Conservation (phyloP, 2,329 filamentous ascomycete species). For the Harringtonia aguacate region DNA sequence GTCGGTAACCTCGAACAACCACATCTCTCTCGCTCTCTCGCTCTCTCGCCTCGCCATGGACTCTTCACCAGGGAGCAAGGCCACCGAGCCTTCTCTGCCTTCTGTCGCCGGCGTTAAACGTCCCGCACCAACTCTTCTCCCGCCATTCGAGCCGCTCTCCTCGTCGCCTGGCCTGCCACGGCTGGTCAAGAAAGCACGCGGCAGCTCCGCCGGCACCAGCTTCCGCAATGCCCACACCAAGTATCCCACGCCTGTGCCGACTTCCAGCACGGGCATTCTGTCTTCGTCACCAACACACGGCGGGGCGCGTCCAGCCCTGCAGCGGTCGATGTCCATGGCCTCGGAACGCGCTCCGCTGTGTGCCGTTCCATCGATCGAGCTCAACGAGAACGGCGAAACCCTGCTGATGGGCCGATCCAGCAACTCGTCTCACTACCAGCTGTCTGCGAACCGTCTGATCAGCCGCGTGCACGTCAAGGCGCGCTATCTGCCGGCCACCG, state of each 20-base stretch:
- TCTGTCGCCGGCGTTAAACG: conserved; percentile 42
- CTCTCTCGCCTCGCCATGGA: conserved; percentile 27
- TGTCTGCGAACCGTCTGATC: conserved; percentile 84
- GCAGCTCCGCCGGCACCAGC: neutral
- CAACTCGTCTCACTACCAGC: conserved; percentile 89
- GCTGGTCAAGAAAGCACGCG: conserved; percentile 41
- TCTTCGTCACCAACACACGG: conserved; percentile 59
- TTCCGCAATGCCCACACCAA: conserved; percentile 42
- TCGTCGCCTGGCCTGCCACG: conserved; percentile 65
- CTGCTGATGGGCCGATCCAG: conserved; percentile 87
- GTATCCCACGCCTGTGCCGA: conserved; percentile 90
- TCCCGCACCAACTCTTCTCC: conserved; percentile 57
- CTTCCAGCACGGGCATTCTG: conserved; percentile 84
- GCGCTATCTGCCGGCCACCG: conserved; percentile 61
- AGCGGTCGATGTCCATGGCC: conserved; percentile 51
- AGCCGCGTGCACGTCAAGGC: conserved; percentile 90
- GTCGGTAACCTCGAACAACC: neutral
- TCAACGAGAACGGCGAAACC: conserved; percentile 70
- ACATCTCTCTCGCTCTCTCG: too few species aligned
- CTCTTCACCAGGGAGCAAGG: conserved; percentile 24
- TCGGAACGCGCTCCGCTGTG: conserved; percentile 77
- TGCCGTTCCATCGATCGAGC: conserved; percentile 69
- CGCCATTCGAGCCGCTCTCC: conserved; percentile 70
- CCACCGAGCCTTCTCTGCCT: conserved; percentile 24
- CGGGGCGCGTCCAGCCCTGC: conserved; percentile 33